Base-by-base conservation (phyloP, 805 yeast genomes). In the Metschnikowia lunata region DNA sequence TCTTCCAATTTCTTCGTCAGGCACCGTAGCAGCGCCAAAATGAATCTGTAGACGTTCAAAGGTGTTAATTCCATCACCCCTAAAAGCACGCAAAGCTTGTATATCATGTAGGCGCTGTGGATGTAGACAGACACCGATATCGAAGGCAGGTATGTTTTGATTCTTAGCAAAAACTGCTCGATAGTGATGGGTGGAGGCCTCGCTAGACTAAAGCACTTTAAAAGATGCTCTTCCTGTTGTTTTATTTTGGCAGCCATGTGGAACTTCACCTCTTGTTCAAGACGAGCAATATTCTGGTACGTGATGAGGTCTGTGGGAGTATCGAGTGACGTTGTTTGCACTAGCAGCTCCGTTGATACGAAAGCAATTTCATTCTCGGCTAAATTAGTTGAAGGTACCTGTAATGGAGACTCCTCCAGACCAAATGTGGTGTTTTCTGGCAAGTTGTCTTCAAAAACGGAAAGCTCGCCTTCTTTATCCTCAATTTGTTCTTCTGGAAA, bases 1-100 rank as follows among this genome's bases (percentile, higher is more conserved):
- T 73, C 78, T 48, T 73, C 78, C 26, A 72, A 57, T 30, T 66
- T 56, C 47, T 73, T 73, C 23, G 63, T 61, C 33, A 75, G 61
- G 23, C 74, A 57, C 34, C 78, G 54, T 12, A 72, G 47, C 31
- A 61, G 58, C 2, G 75, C 66, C 45, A 72, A 56, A 8, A 71
- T 51, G 36, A 73, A 52, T 30, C 78, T 50, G 47, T 70, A 68
- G 6, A 64, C 69, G 45, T 73, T 72, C 37, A 64, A 51, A 42
- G 34, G 63, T 46, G 68, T 63, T 10, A 73, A 55, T 5, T 58
- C 60, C 26, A 67, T 57, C 11, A 66, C 55, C 39, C 63, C 62
- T 40, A 67, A 57, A 13, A 69, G 49, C 26, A 69, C 51, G 36
- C 67, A 49, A 32, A 69, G 48, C 48, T 67, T 69, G 51, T 58